Conservation (phyloP, 2,329 filamentous ascomycete genomes). For the Trichoderma sp. region DNA sequence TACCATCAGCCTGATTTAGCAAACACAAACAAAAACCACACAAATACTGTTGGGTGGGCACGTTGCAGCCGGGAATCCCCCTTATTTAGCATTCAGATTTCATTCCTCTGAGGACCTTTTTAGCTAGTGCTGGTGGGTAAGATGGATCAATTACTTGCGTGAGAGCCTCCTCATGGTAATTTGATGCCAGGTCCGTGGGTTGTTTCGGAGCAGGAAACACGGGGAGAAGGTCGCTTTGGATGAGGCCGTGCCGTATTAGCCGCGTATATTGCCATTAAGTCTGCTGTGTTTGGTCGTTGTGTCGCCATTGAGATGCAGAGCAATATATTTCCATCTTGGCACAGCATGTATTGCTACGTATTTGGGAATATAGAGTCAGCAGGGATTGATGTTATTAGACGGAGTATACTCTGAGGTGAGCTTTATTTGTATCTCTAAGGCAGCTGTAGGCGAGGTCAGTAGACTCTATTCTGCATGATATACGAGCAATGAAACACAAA, state of each 20-base stretch:
- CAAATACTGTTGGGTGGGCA: neutral
- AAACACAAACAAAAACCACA: neutral
- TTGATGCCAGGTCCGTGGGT: neutral
- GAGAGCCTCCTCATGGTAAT: neutral
- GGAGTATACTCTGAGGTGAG: neutral
- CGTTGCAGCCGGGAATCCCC: neutral
- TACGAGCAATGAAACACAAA: neutral
- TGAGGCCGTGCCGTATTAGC: slow-evolving; percentile 6
- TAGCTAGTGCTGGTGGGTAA: neutral
- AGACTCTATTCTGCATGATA: neutral
- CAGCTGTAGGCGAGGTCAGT: neutral
- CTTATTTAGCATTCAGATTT: neutral
- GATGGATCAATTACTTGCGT: neutral
- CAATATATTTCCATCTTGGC: neutral
- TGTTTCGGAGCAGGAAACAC: neutral
- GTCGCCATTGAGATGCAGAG: neutral
- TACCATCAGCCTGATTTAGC: neutral
- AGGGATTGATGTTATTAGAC: neutral
- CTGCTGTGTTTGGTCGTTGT: neutral
- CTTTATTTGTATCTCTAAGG: no score
- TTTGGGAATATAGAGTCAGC: neutral
- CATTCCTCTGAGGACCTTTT: neutral
- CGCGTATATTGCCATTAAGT: neutral
- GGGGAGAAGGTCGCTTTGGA: neutral
- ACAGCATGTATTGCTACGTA: neutral